Base-by-base conservation (phyloP, 257 asterid genomes). In the Coffea canephora region DNA sequence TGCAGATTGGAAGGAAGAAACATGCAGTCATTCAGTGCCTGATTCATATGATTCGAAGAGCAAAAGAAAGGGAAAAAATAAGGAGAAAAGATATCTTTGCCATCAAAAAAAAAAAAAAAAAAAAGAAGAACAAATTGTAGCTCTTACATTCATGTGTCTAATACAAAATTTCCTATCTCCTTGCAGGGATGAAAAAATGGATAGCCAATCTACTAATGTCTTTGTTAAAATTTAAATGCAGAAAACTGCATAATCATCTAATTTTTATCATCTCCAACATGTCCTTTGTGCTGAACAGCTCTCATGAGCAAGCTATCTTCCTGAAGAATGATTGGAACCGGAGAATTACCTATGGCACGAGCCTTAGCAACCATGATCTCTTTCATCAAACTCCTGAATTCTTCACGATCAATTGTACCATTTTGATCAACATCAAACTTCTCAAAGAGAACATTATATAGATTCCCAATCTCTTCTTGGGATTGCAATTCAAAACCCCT, bases 281-380 rank as follows among this genome's bases (percentile, higher is more conserved):
- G 31, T 5, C 23, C 82, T 39, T 65, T 68, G 69, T 83, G 91
- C 79, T 84, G 84, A 69, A 89, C 90, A 21, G 90, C 97, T 68
- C 90, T 83, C 96, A 90, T 87, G 34, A 90, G 90, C 87, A 91
- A 79, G 71, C 94, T 91, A 79, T 93, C 97, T 8, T 62, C 89
- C 83, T 90, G 97, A 66, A 89, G 89, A 87, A 91, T 89, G 50
- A 91, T 78, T 18, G 82, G 83, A 59, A 90, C 83, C 0, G 97
- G 97, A 0, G 88, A 91, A 67, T 87, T 80, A 0, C 97, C 97
- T n/a, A 90, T 81, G 59, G 94, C 91, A 18, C 90, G 86, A 68
- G 93, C 97, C 54, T 90, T 91, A 6, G 93, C 97, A 49, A 89
- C 83, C 88, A 90, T 78, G 83, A 91, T 81, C 84, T 90, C 97